Percentiles rank a stretch among this genome's conserved stretches.
These are phyloP conservation scores for Fusarium zealandicum DNA, from an alignment of 2,329 filamentous ascomycete genomes.

Conservation along the genomic window DNA sequence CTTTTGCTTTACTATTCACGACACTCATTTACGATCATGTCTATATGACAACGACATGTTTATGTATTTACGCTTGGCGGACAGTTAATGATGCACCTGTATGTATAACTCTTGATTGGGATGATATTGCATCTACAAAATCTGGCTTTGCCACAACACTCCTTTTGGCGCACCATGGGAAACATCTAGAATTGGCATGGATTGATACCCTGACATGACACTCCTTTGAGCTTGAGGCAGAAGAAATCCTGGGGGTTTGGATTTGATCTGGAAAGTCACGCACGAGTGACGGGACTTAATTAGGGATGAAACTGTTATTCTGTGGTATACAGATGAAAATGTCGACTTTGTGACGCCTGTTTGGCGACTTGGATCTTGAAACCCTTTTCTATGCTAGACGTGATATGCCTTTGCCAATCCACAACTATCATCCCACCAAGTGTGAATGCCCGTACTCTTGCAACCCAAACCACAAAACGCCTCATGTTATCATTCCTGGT, in stretches of 20 bases:
- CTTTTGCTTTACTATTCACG: conserved; percentile 25
- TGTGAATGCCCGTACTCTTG: not conserved
- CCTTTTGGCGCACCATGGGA: conserved; percentile 36
- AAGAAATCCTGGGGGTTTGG: not conserved
- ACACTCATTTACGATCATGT: conserved; percentile 40
- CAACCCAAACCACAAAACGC: not conserved
- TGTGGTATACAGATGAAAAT: conserved; percentile 13
- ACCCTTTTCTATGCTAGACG: not conserved
- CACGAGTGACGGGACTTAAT: conserved; percentile 15
- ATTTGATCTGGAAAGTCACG: not conserved
- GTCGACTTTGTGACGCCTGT: conserved; percentile 10
- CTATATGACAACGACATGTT: conserved; percentile 27
- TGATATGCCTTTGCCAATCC: not conserved
- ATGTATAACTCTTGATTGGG: conserved; percentile 3
- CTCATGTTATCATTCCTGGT: not conserved
- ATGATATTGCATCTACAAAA: conserved; percentile 13
- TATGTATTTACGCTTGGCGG: conserved; percentile 22
- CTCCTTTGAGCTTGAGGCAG: conserved; percentile 29
- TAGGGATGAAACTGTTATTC: not conserved
- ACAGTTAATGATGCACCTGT: conserved; percentile 33
- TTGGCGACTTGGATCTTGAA: conserved; percentile 21
- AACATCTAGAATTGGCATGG: conserved; percentile 26
- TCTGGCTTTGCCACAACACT: conserved; percentile 34
- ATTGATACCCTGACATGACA: conserved; percentile 39
- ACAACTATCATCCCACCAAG: not conserved